These are phyloP conservation scores for Candida caryicola DNA, from an alignment of 805 yeast genomes.

Conservation along the genomic window DNA sequence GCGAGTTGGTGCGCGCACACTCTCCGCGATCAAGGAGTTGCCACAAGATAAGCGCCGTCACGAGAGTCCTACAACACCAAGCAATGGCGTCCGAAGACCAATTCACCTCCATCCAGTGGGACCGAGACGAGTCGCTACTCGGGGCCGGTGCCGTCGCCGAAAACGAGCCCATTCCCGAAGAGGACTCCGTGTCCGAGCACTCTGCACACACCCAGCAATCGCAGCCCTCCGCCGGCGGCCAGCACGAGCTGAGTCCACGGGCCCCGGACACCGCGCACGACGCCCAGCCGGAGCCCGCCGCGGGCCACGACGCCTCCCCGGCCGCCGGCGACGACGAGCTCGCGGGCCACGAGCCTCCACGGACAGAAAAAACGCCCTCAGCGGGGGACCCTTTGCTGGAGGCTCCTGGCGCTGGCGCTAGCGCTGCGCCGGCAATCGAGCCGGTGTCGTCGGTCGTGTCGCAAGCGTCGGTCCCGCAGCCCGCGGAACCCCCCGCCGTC, in stretches of 20 bases:
- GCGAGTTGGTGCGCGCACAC: neutral
- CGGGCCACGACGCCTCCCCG: neutral
- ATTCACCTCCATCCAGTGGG: conserved; percentile 59
- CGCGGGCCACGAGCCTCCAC: neutral
- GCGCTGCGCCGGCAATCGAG: neutral
- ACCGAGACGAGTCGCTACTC: conserved; percentile 37
- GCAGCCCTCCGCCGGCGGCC: neutral
- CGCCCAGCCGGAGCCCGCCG: neutral
- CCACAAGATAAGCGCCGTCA: neutral
- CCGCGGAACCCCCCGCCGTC: neutral
- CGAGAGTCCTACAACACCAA: neutral
- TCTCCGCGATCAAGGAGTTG: neutral
- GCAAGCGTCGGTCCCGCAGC: neutral
- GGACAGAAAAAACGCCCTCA: neutral
- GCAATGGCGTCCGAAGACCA: conserved; percentile 42
- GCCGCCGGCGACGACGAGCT: neutral
- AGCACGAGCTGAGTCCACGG: neutral
- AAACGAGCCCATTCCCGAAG: neutral
- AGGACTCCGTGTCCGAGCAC: neutral
- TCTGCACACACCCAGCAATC: neutral
- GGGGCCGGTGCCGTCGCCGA: neutral
- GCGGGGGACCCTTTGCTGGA: neutral
- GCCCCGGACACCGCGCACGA: neutral
- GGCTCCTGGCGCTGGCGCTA: too few relatives aligned
- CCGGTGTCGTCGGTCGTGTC: neutral